Percentiles rank a stretch among this genome's conserved stretches.
These are phyloP conservation scores for Grifola frondosa DNA, from an alignment of 1,284 basidiomycete genomes.

Conservation along the genomic window DNA sequence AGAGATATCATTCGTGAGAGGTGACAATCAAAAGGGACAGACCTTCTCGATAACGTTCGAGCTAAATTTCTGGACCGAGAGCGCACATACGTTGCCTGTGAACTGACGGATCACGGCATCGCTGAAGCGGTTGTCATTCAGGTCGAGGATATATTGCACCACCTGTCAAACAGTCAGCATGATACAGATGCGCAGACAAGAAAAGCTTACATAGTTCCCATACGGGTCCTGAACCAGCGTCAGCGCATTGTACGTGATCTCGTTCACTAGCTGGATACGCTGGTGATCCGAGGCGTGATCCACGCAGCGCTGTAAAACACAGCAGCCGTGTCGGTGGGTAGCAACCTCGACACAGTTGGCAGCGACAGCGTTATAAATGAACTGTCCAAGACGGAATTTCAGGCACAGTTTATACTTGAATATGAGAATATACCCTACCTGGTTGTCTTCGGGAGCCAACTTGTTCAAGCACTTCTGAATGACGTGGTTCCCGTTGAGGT, in stretches of 20 bases:
- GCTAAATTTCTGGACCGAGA: slow-evolving; percentile 98
- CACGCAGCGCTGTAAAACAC: slow-evolving; percentile 97
- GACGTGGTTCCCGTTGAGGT: slow-evolving; percentile 99
- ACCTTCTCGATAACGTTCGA: slow-evolving; percentile 95
- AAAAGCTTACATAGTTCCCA: slow-evolving; percentile 81
- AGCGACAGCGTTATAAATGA: slow-evolving; percentile 99
- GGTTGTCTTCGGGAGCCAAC: slow-evolving; percentile 96
- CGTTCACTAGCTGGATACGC: slow-evolving; percentile 94
- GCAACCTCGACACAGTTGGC: slow-evolving; percentile 99
- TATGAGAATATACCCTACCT: slow-evolving; percentile 46
- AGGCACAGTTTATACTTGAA: neutral
- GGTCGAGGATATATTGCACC: slow-evolving; percentile 95
- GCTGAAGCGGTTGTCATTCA: slow-evolving; percentile 98
- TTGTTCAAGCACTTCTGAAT: slow-evolving; percentile 99
- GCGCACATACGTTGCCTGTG: slow-evolving; percentile 93
- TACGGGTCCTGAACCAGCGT: slow-evolving; percentile 99
- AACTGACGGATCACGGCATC: slow-evolving; percentile 98
- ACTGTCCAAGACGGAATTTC: slow-evolving; percentile 46
- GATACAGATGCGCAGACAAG: slow-evolving; percentile 7
- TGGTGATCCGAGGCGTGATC: slow-evolving; percentile 98
- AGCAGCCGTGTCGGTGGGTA: slow-evolving; percentile 98
- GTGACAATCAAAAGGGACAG: slow-evolving; percentile 10
- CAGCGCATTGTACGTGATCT: slow-evolving; percentile 98
- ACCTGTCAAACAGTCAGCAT: slow-evolving; percentile 48
- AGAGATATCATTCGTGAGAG: slow-evolving; percentile 9